A percentile compares a stretch with the other conserved stretches of the same genome.
Evolutionary conservation across 345 rosid species (phyloP).

Genomic region (Acer yangbiense): DNA sequence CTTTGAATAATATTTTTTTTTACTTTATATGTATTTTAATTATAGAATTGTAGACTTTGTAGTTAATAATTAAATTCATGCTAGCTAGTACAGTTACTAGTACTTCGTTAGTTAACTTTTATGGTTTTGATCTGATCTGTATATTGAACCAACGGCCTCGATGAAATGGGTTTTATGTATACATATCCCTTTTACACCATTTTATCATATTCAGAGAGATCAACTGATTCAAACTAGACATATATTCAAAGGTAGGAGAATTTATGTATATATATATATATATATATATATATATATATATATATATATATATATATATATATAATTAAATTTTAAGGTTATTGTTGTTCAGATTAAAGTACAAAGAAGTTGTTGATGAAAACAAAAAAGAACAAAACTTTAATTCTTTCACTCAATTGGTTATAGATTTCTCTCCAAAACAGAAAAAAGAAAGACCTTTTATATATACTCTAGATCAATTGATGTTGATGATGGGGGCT

Average conservation of each 20-base stretch:
- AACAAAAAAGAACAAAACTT: background rate
- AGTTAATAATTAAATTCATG: background rate
- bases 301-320: no score
- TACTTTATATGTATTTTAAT: no score
- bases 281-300: no score
- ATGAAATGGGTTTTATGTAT: background rate
- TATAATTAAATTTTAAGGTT: background rate
- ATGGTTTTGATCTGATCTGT: background rate
- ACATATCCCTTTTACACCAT: background rate
- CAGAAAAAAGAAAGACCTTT: background rate
- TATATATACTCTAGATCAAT: background rate
- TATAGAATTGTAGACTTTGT: background rate
- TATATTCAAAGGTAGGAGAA: background rate
- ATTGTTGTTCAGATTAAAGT: background rate
- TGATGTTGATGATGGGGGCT: background rate
- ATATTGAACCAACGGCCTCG: slow-evolving; percentile 9
- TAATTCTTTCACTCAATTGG: background rate
- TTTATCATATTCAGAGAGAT: background rate
- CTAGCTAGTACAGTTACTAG: background rate
- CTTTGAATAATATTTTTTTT: no score
- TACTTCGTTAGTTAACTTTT: background rate
- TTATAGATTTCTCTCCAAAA: background rate
- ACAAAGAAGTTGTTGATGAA: background rate
- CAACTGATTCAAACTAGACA: background rate
- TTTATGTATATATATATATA: background rate